Evolutionary conservation across 345 rosid genomes (phyloP).

Genomic region (Rhodamnia rubescens): DNA sequence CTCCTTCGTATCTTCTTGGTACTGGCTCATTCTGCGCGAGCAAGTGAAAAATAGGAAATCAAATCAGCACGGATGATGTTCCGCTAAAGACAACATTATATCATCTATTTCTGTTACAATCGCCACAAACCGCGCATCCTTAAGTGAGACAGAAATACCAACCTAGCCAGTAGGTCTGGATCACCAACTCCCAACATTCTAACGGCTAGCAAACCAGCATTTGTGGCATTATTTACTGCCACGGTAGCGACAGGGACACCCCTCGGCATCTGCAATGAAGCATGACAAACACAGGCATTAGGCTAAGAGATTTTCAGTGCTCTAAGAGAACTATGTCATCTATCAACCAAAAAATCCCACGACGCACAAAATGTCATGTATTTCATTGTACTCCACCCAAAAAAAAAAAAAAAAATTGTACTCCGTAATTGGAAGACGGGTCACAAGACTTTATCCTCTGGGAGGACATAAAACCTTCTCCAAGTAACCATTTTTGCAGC

Average conservation of each 20-base stretch:
- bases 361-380: not conserved
- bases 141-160: not conserved
- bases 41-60: not conserved
- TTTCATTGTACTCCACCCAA: not conserved
- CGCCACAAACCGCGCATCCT: not conserved
- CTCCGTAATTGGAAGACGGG: not conserved
- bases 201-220: slow-evolving; percentile 78
- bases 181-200: slow-evolving; percentile 67
- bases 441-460: not conserved
- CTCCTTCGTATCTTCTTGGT: slow-evolving; percentile 69
- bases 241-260: slow-evolving; percentile 97
- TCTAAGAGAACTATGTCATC: not conserved
- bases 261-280: slow-evolving; percentile 64
- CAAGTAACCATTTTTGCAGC: not conserved
- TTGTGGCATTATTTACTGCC: slow-evolving; percentile 78
- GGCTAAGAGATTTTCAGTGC: not conserved
- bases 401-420: not conserved
- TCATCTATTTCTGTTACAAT: not conserved
- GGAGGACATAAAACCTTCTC: not conserved
- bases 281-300: not conserved
- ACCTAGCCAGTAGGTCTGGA: slow-evolving; percentile 54
- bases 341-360: not conserved
- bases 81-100: not conserved
- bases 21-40: slow-evolving; percentile 67
- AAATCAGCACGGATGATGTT: not conserved